These are phyloP conservation scores for Myrmaecium sp. DNA, from an alignment of 2,329 filamentous ascomycete genomes.

Conservation along the genomic window DNA sequence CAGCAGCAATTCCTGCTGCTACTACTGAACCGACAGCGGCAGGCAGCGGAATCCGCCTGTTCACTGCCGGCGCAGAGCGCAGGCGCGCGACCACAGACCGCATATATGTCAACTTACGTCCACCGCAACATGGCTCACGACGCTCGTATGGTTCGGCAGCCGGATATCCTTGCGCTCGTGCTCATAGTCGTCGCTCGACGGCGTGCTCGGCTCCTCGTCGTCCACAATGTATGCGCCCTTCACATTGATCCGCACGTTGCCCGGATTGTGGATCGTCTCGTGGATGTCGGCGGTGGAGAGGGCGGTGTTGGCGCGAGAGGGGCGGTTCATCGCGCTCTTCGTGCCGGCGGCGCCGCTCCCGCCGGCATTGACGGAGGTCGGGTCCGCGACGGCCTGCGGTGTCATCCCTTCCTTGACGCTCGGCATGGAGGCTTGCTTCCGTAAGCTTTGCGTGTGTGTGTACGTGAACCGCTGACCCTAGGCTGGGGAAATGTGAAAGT, in stretches of 20 bases:
- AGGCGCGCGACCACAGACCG: conserved; percentile 1
- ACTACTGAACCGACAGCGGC: background rate
- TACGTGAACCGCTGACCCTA: too few species aligned
- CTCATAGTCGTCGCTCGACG: conserved; percentile 34
- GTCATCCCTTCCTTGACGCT: too few species aligned
- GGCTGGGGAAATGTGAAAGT: too few species aligned
- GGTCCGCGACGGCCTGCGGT: too few species aligned
- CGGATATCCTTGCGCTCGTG: conserved; percentile 84
- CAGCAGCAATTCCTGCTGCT: background rate
- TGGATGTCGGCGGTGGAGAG: conserved; percentile 24
- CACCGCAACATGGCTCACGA: conserved; percentile 92
- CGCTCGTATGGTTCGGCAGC: conserved; percentile 85
- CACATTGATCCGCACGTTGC: conserved; percentile 83
- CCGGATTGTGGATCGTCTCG: conserved; percentile 40
- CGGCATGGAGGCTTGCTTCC: too few species aligned
- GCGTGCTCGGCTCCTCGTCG: conserved; percentile 44
- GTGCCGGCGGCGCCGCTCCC: background rate
- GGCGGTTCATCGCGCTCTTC: background rate
- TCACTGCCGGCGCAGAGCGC: conserved; percentile 4
- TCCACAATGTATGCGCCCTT: conserved; percentile 93
- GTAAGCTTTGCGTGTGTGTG: too few species aligned
- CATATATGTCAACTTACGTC: too few species aligned
- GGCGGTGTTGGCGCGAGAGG: conserved; percentile 2
- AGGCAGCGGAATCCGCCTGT: conserved; percentile 6
- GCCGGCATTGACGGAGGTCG: background rate